Base-by-base conservation (phyloP, 805 yeast species). In the Metschnikowia amazonensis region DNA sequence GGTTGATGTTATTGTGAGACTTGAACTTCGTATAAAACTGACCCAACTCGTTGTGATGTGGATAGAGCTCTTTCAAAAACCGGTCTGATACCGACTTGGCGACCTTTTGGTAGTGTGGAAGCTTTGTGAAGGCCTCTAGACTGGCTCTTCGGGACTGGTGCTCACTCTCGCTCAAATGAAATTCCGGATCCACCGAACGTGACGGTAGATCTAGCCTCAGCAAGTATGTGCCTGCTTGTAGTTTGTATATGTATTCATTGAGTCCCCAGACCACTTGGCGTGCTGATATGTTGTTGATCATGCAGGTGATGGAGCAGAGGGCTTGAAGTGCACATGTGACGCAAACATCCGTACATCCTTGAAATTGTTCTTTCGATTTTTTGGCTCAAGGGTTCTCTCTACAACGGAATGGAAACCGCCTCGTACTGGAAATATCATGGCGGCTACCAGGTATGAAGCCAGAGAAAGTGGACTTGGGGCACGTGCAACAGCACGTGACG, bases 1-100 rank as follows among this genome's bases (percentile, higher is more conserved):
- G 70, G 51, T 64, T 58, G 23, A 67, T 56, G 6, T 42, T 42
- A 4, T 40, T 40, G 20, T 34, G 35, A 13, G 45, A 13, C 29
- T 36, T 33, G 14, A 16, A 42, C n/a, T 48, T 42, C 4, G 45
- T 10, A 6, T 33, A 35, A 30, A 55, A 44, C 20, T 27, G 38
- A 8, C 43, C 20, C 25, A 52, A 28, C 4, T 45, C 36, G 36
- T 40, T 46, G 9, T 42, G 20, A 31, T 37, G 43, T 3, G 58
- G 57, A 35, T 51, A 55, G 1, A 55, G 41, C 20, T 37, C 43
- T 18, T 39, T 36, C 27, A 50, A 34, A 13, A 55, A 44, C 8
- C 14, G 30, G 16, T 31, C 36, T 30, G 35, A 40, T 1, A 36
- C 33, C 9, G 44, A 27, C 13, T 48, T 47, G 20, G 39, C 47